Evolutionary conservation across 1,139 yeast species (phyloP).

Genomic region (Taphrina deformans): DNA sequence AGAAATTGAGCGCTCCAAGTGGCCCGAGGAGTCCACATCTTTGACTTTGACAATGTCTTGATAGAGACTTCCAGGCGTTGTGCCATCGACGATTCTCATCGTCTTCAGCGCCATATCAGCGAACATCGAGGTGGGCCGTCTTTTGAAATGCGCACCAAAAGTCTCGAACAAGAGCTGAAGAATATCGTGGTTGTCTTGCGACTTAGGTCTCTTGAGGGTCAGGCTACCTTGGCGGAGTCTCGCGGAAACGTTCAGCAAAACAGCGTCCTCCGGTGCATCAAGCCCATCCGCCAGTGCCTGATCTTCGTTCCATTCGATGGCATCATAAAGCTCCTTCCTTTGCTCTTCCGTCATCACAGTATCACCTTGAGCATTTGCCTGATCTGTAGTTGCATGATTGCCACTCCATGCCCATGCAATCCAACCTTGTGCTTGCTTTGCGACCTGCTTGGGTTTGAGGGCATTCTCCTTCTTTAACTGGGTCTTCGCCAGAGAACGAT

Average conservation of each 20-base stretch:
- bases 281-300: constrained; percentile 53
- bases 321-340: constrained; percentile 76
- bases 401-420: constrained; percentile 49
- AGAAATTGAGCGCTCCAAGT: background rate
- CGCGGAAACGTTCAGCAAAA: constrained; percentile 65
- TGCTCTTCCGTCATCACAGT: constrained; percentile 51
- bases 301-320: constrained; percentile 82
- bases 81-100: constrained; percentile 81
- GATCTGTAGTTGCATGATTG: constrained; percentile 37
- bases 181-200: constrained; percentile 49
- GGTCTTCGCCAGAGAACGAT: constrained; percentile 73
- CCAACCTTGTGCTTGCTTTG: constrained; percentile 40
- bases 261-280: constrained; percentile 72
- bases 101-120: constrained; percentile 75
- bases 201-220: constrained; percentile 47
- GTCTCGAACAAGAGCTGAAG: constrained; percentile 84
- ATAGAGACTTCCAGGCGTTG: constrained; percentile 65
- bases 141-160: constrained; percentile 68
- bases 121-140: constrained; percentile 75
- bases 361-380: constrained; percentile 26
- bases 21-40: constrained; percentile 49
- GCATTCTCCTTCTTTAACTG: constrained; percentile 61
- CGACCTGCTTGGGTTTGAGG: constrained; percentile 35
- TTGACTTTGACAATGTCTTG: constrained; percentile 89
- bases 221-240: constrained; percentile 76